Conservation (phyloP, 139 green algal species). For the Volvox reticuliferus region DNA sequence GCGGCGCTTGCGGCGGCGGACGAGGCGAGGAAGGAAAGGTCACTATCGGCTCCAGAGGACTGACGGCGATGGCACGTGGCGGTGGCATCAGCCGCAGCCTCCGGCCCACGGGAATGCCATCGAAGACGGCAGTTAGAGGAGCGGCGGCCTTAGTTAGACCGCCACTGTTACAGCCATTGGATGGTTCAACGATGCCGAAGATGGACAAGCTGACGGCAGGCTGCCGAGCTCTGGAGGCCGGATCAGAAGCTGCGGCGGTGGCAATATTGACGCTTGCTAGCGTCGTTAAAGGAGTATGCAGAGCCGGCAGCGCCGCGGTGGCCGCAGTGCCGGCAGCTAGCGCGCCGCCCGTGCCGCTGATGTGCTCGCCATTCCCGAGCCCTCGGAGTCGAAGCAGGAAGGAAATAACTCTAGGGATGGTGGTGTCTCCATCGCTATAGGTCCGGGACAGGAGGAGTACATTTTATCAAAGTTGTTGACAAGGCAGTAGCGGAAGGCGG, state of each 20-base stretch:
- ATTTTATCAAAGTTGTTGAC: not conserved
- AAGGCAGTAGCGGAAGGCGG: not conserved
- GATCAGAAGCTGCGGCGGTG: no score
- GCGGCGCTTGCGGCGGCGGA: no score
- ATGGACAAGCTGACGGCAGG: not conserved
- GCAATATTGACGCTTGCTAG: no score
- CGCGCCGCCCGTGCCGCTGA: not conserved
- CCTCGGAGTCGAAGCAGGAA: slow-evolving; percentile 16
- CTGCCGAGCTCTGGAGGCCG: not conserved
- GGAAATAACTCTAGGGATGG: not conserved
- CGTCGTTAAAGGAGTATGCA: no score
- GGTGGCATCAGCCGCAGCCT: slow-evolving; percentile 4
- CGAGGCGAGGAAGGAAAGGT: not conserved
- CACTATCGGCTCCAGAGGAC: not conserved
- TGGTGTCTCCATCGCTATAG: not conserved
- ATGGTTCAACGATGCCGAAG: not conserved
- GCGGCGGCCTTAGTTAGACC: not conserved
- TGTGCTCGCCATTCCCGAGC: not conserved
- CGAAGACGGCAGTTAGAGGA: not conserved
- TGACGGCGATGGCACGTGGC: not conserved
- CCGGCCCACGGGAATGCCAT: not conserved
- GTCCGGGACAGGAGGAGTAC: not conserved
- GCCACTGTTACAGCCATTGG: not conserved
- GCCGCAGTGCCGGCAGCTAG: not conserved
- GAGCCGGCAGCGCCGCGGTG: no score